Base-by-base conservation (phyloP, 176 grass and related monocot species). In the Phoenix dactylifera region DNA sequence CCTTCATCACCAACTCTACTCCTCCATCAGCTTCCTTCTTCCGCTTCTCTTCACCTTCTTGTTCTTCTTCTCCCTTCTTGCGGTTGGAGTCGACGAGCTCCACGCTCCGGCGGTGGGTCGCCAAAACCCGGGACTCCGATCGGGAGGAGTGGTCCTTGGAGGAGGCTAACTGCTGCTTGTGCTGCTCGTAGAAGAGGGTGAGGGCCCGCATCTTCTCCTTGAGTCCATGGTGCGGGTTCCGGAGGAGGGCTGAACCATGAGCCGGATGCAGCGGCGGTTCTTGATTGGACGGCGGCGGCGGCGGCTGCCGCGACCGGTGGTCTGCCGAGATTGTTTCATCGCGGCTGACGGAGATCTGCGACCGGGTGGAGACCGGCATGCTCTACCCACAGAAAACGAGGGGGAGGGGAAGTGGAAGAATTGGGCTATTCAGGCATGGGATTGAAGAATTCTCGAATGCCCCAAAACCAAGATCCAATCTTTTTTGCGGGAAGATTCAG, bases 361-460 rank as follows among this genome's bases (percentile, higher is more conserved):
- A 72, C 48, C 84, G 78, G 49, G 87, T 92, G 16, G 81, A 80
- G 17, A 89, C 84, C 55, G 93, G 87, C 93, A 98, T 98, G 70
- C 57, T 74, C 49, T 44, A 6, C 10, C 9, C 35, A 6, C 35
- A 44, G 1, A 44, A 1, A 44, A 44, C 9, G 2, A 44, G 35
- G 35, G 35, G 35, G 2, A 44, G 35, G 35, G 35, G 10, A 44
- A 44, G 7, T 44, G 48, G 26, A 51, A 51, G 10, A 52, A 67
- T 63, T 54, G 4, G 50, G 4, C 22, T 74, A 62, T 58, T 59
- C 64, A 26, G 64, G 76, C 75, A 85, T 82, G 51, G 50, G 81
- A 51, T 64, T 57, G 18, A 49, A 23, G 7, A 6, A 26, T 35
- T 58, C 18, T 22, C n/a, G 3, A 56, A 30, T 2, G 6, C 16